phyloP scores from a whole-genome alignment of 768 basidiomycete genomes.

The Phylloporus sp. region DNA sequence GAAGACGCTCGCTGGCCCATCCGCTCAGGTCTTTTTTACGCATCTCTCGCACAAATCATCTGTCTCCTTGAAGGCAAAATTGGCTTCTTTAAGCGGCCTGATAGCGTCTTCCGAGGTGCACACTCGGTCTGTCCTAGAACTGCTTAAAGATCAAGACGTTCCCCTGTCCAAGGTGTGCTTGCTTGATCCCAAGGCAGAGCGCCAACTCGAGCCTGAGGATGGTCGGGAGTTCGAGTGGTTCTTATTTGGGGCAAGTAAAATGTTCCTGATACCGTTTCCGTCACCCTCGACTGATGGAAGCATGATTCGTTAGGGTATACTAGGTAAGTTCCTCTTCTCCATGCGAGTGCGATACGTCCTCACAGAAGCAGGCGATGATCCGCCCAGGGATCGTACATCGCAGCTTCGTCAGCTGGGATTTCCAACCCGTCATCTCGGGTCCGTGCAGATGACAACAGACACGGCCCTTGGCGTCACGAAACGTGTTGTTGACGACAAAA shows the following conservation, averaged over 20 bases:
- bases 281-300: conserved; percentile 1
- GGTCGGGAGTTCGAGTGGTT: conserved; percentile 83
- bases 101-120: conserved; percentile 26
- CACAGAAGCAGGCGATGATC: conserved; percentile 74
- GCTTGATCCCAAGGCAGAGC: conserved; percentile 86
- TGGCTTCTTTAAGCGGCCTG: conserved; percentile 5
- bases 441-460: conserved; percentile 97
- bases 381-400: conserved; percentile 86
- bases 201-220: conserved; percentile 70
- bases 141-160: conserved; percentile 23
- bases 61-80: conserved; percentile 41
- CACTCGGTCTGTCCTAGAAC: conserved; percentile 13
- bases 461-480: conserved; percentile 93
- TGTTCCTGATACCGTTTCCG: neutral
- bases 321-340: conserved; percentile 36
- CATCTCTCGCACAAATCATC: conserved; percentile 75
- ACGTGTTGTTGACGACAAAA: conserved; percentile 48
- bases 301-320: conserved; percentile 47
- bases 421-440: too few species aligned
- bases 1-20: conserved; percentile 67
- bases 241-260: conserved; percentile 83
- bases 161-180: conserved; percentile 71
- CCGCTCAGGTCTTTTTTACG: conserved; percentile 74
- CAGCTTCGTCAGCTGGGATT: conserved; percentile 87
- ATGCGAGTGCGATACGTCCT: neutral